These are phyloP conservation scores for Suillus discolor DNA, from an alignment of 768 basidiomycete genomes.

Conservation along the genomic window DNA sequence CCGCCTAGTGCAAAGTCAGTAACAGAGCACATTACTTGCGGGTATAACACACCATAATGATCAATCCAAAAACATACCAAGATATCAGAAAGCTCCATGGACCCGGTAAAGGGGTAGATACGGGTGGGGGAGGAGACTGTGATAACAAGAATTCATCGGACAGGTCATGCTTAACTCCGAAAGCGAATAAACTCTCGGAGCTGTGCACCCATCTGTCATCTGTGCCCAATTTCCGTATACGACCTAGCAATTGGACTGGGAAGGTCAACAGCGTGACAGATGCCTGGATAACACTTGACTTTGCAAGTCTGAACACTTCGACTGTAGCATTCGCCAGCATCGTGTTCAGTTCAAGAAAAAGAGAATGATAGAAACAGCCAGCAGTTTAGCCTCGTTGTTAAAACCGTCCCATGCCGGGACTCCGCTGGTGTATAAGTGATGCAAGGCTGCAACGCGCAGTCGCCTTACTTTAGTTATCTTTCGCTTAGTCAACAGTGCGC, in stretches of 20 bases:
- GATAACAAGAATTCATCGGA: conserved; percentile 3
- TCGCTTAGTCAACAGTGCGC: conserved; percentile 24
- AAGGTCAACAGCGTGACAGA: conserved; percentile 36
- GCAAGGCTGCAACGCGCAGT: not conserved
- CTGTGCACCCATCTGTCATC: conserved; percentile 38
- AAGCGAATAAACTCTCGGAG: conserved; percentile 14
- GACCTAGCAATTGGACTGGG: conserved; percentile 41
- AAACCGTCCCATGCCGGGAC: not conserved
- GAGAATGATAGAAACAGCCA: not conserved
- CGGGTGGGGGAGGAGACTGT: conserved; percentile 15
- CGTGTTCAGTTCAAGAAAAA: not conserved
- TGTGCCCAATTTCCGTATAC: conserved; percentile 40
- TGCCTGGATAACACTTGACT: conserved; percentile 8
- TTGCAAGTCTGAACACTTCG: not conserved
- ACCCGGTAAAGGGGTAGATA: conserved; percentile 45
- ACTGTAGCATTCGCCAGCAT: conserved; percentile 6
- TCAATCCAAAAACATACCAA: conserved; percentile 66
- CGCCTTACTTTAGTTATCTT: not conserved
- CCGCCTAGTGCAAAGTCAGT: conserved; percentile 43
- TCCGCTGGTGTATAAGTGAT: not conserved
- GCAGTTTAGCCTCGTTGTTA: conserved; percentile 6
- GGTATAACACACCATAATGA: conserved; percentile 56
- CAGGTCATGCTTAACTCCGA: conserved; percentile 9
- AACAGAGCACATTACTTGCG: not conserved
- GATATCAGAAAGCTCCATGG: conserved; percentile 77